Percentiles rank a stretch among this genome's conserved stretches.
These are phyloP conservation scores for Phialocephala sp. DNA, from an alignment of 2,329 filamentous ascomycete genomes.

Conservation along the genomic window DNA sequence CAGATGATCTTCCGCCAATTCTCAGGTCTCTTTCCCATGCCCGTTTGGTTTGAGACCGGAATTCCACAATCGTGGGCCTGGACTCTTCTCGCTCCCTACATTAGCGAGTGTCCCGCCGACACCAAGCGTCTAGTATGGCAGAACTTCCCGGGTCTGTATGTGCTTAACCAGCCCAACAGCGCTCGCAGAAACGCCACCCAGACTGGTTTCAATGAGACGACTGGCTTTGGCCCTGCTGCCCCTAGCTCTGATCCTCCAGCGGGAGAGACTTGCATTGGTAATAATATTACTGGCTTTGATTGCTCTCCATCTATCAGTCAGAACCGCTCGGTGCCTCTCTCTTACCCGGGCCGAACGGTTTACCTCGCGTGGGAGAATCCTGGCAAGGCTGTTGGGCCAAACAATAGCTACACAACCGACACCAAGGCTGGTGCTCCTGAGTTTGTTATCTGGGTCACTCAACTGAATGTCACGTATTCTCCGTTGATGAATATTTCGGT, in stretches of 20 bases:
- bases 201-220: conserved; percentile 67
- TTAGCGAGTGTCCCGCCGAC: conserved; percentile 74
- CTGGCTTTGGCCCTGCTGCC: conserved; percentile 54
- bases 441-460: conserved; percentile 78
- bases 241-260: conserved; percentile 46
- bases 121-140: conserved; percentile 82
- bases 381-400: conserved; percentile 73
- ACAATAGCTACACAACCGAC: conserved; percentile 79
- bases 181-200: conserved; percentile 68
- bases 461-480: conserved; percentile 77
- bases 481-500: conserved; percentile 58
- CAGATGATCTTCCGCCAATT: conserved; percentile 87
- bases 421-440: conserved; percentile 62
- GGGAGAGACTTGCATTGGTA: conserved; percentile 60
- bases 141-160: conserved; percentile 76
- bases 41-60: conserved; percentile 80
- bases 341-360: conserved; percentile 75
- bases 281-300: conserved; percentile 57
- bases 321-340: conserved; percentile 74
- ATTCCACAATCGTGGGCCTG: conserved; percentile 86
- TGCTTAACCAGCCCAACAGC: conserved; percentile 80
- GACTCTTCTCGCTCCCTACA: conserved; percentile 82
- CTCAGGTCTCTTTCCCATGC: conserved; percentile 79
- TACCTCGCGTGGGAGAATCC: conserved; percentile 75
- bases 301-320: conserved; percentile 70